Base-by-base conservation (phyloP, 805 yeast genomes). In the Sugiyamaella chiloensis region DNA sequence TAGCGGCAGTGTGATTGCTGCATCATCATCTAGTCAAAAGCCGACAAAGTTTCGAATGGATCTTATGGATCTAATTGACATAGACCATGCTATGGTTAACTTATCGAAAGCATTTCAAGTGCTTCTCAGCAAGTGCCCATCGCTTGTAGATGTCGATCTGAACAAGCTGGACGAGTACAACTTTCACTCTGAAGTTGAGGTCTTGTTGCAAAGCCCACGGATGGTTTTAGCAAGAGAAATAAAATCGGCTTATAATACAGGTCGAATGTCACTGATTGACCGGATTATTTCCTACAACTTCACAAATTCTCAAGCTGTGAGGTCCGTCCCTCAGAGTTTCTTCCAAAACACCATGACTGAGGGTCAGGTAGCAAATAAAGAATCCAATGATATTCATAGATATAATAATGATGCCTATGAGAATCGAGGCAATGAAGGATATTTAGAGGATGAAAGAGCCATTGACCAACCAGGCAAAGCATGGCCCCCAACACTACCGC, bases 401-500 rank as follows among this genome's bases (percentile, higher is more conserved):
- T n/a, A n/a, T n/a, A 21, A 34, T 8, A 34, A 34, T 8, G 37
- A 19, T 12, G 11, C 37, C 20, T 16, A 21, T 21, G 19, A 21
- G 5, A 21, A 34, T 12, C 21, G 20, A 5, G 20, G 20, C 4
- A 19, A 12, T 8, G 37, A 34, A 3, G 37, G 19, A 4, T 14
- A 12, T 34, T 5, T 19, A 19, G 37, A 34, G 7, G 20, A 14
- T 6, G n/a, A 11, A 9, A n/a, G n/a, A n/a, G n/a, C n/a, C n/a
- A n/a, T n/a, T n/a, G n/a, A n/a, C n/a, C n/a, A n/a, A n/a, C 3
- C 5, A 16, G 19, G 12, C 11, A 36, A 20, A 7, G 47, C 46
- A 26, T 79, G 76, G 71, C 80, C 85, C 0, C 97, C 96, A 1
- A 72, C 71, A 8, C 64, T 89, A 14, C 97, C 97, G 0, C 65